Evolutionary conservation across 202 grass and related monocot genomes (phyloP).

Genomic region (Setaria italica): DNA sequence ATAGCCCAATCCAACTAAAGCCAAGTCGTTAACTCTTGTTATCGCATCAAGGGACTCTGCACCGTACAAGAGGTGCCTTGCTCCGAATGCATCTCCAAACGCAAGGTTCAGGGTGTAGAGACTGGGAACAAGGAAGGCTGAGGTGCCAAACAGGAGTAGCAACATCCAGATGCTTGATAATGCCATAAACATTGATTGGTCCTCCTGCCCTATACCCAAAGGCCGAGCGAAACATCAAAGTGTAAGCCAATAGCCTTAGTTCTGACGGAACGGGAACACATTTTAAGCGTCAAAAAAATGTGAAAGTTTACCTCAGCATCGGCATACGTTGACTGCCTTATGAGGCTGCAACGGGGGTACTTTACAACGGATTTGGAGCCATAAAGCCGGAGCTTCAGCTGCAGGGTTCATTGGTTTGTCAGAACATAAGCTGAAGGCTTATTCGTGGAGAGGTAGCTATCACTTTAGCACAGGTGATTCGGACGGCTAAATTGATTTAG

Average conservation of each 20-base stretch:
- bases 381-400: constrained; percentile 90
- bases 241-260: constrained; percentile 5
- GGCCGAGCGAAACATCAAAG: constrained; percentile 50
- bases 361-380: constrained; percentile 91
- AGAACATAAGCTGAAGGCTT: background rate
- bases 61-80: constrained; percentile 56
- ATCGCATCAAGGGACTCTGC: constrained; percentile 54
- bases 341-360: constrained; percentile 95
- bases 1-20: constrained; percentile 70
- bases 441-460: background rate
- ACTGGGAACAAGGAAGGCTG: constrained; percentile 63
- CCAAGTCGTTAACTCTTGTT: constrained; percentile 56
- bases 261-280: background rate
- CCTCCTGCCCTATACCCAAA: constrained; percentile 97
- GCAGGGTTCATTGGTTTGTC: background rate
- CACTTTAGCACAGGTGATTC: background rate
- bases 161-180: constrained; percentile 84
- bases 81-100: constrained; percentile 53
- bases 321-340: constrained; percentile 72
- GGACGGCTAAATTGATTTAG: background rate
- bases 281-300: background rate
- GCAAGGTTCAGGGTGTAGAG: constrained; percentile 55
- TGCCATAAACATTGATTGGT: constrained; percentile 75
- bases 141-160: constrained; percentile 73
- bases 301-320: constrained; percentile 80